phyloP scores from a whole-genome alignment of 441 rosid species.

The Populus trichocarpa region DNA sequence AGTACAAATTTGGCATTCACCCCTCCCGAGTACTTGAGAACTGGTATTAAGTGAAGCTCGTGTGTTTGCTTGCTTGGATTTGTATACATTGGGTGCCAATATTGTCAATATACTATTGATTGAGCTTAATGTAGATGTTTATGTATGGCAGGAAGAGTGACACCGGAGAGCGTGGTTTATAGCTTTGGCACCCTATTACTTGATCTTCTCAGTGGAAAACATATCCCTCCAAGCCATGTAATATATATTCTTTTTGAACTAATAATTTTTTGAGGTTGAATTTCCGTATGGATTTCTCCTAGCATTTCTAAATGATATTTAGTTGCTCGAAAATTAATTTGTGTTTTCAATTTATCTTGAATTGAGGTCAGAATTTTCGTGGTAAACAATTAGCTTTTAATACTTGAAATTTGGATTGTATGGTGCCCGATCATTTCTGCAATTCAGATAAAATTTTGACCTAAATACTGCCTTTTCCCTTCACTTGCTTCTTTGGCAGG shows the following conservation, averaged over 20 bases:
- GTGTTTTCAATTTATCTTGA: not conserved
- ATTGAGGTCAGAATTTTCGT: not conserved
- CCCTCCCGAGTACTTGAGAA: slow-evolving; percentile 95
- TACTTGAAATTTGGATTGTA: not conserved
- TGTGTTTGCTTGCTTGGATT: slow-evolving; percentile 1
- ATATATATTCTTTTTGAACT: slow-evolving; percentile 24
- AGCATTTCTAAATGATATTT: not conserved
- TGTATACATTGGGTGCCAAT: not conserved
- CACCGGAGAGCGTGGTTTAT: no score
- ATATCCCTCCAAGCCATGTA: slow-evolving; percentile 51
- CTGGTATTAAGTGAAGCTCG: slow-evolving; percentile 44
- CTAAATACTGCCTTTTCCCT: slow-evolving; percentile 5
- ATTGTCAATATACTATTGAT: not conserved
- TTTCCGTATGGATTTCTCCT: not conserved
- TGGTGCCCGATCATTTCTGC: not conserved
- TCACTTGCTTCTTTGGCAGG: slow-evolving; percentile 45
- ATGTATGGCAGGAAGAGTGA: slow-evolving; percentile 31
- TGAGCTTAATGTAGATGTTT: not conserved
- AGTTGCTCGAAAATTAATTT: not conserved
- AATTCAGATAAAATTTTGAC: not conserved
- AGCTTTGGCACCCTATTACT: no score
- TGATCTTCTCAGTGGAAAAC: no score
- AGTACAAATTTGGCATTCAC: slow-evolving; percentile 98
- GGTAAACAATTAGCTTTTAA: not conserved
- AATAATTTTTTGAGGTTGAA: slow-evolving; percentile 11